Evolutionary conservation across 2,329 filamentous ascomycete species (phyloP).

Genomic region (Elsinoe perseae): DNA sequence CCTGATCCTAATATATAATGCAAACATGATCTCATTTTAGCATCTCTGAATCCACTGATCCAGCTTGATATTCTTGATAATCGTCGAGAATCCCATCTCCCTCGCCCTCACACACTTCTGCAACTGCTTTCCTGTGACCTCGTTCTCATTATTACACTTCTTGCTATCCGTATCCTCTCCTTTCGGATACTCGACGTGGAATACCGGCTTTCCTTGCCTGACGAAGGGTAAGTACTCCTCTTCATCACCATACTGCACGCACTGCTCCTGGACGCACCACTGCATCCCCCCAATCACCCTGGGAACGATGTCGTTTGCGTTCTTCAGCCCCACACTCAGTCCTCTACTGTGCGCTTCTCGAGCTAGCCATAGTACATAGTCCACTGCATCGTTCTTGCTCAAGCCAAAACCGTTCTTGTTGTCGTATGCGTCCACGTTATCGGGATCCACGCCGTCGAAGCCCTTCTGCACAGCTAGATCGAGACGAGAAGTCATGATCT

Average conservation of each 20-base stretch:
- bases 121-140: background rate
- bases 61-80: slow-evolving; percentile 57
- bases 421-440: slow-evolving; percentile 19
- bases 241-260: slow-evolving; percentile 54
- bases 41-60: slow-evolving; percentile 29
- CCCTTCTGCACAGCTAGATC: slow-evolving; percentile 44
- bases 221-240: slow-evolving; percentile 51
- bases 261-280: slow-evolving; percentile 66
- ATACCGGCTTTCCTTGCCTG: slow-evolving; percentile 56
- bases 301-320: slow-evolving; percentile 53
- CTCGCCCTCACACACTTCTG: slow-evolving; percentile 40
- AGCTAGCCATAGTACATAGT: slow-evolving; percentile 55
- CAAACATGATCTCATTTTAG: background rate
- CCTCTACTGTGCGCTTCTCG: slow-evolving; percentile 45
- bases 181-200: slow-evolving; percentile 64
- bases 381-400: slow-evolving; percentile 48
- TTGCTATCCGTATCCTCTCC: slow-evolving; percentile 23
- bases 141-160: slow-evolving; percentile 9
- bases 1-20: background rate
- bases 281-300: slow-evolving; percentile 47
- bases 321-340: slow-evolving; percentile 61
- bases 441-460: slow-evolving; percentile 34
- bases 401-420: slow-evolving; percentile 57
- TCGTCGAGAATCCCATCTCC: slow-evolving; percentile 50
- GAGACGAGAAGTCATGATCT: slow-evolving; percentile 56